Evolutionary conservation across 345 rosid genomes (phyloP).

Genomic region (Gossypium mustelinum): DNA sequence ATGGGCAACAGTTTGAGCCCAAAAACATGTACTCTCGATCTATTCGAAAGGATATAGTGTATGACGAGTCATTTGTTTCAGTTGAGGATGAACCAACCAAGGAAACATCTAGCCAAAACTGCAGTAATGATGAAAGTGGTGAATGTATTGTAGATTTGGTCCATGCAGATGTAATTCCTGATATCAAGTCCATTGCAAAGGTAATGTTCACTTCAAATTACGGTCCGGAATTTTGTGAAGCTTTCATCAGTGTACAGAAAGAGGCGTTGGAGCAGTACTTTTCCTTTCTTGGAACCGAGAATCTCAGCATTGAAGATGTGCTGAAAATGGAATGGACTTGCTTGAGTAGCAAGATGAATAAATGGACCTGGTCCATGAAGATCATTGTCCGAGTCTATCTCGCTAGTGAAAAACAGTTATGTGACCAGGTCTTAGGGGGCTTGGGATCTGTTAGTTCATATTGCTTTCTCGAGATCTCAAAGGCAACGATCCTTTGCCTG

Average conservation of each 20-base stretch:
- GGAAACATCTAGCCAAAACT: constrained; percentile 26
- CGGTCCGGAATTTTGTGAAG: constrained; percentile 45
- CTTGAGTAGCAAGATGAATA: constrained; percentile 52
- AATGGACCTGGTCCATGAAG: constrained; percentile 60
- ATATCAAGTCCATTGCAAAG: constrained; percentile 56
- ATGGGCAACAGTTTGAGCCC: no score
- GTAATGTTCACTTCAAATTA: constrained; percentile 62
- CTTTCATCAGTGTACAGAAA: constrained; percentile 41
- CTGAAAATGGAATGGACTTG: constrained; percentile 50
- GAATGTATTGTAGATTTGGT: constrained; percentile 40
- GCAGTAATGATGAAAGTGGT: constrained; percentile 18
- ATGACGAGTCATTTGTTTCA: constrained; percentile 46
- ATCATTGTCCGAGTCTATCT: constrained; percentile 49
- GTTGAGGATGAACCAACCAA: constrained; percentile 44
- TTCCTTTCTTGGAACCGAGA: constrained; percentile 40
- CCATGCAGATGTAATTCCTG: constrained; percentile 44
- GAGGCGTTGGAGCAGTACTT: constrained; percentile 61
- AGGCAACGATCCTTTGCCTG: constrained; percentile 42
- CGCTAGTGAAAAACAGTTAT: constrained; percentile 51
- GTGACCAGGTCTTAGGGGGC: constrained; percentile 53
- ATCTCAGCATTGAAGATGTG: constrained; percentile 54
- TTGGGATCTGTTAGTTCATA: constrained; percentile 32
- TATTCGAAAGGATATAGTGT: no score
- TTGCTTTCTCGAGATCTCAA: constrained; percentile 56
- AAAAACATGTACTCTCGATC: no score